Evolutionary conservation across 345 rosid genomes (phyloP).

Genomic region (Nephelium lappaceum): DNA sequence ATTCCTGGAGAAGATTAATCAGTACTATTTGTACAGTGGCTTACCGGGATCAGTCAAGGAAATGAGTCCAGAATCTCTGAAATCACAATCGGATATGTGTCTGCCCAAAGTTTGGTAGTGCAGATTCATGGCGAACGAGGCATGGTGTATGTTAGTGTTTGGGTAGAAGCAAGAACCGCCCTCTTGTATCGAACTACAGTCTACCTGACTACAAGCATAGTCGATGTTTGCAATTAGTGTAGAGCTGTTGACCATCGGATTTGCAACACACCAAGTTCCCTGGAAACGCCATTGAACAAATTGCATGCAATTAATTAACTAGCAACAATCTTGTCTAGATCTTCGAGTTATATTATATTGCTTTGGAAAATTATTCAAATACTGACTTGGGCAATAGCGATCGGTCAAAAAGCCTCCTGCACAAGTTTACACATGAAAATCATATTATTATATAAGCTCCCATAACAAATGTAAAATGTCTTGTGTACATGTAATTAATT

Average conservation of each 20-base stretch:
- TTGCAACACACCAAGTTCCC: slow-evolving; percentile 21
- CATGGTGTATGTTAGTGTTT: slow-evolving; percentile 19
- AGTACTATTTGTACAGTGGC: not conserved
- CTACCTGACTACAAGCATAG: slow-evolving; percentile 21
- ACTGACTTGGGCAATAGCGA: slow-evolving; percentile 14
- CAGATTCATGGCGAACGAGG: slow-evolving; percentile 25
- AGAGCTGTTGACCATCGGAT: not conserved
- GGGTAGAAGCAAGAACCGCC: slow-evolving; percentile 26
- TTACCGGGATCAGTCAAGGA: slow-evolving; percentile 25
- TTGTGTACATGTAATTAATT: not conserved
- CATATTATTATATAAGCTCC: not conserved
- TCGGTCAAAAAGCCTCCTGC: slow-evolving; percentile 4
- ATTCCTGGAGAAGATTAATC: not conserved
- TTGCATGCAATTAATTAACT: not conserved
- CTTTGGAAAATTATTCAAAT: not conserved
- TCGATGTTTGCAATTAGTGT: slow-evolving; percentile 17
- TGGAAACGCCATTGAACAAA: not conserved
- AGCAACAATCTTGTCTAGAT: not conserved
- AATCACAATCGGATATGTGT: not conserved
- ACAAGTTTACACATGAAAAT: not conserved
- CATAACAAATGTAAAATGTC: not conserved
- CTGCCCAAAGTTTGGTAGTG: slow-evolving; percentile 14
- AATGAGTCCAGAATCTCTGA: slow-evolving; percentile 16
- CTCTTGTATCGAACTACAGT: slow-evolving; percentile 16
- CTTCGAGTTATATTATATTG: not conserved